Percentiles rank a stretch among this genome's conserved stretches.
Conservation (phyloP, 139 green algal species). For the Mesotaenium endlicherianum region DNA sequence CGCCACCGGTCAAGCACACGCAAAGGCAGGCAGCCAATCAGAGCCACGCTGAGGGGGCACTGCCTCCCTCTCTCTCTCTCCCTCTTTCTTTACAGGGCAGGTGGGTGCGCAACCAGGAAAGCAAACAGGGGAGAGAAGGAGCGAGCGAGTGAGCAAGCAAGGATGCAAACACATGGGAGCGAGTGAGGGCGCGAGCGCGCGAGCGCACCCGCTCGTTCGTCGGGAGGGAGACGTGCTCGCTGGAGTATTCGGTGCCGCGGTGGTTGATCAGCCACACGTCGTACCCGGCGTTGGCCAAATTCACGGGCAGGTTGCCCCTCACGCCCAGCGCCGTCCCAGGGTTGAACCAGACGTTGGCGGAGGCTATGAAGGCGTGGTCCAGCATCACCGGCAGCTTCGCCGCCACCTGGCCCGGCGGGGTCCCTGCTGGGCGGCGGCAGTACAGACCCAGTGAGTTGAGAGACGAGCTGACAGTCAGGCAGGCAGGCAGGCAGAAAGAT, state of each 20-base stretch:
- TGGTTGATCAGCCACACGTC: constrained; percentile 2
- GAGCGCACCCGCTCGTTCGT: neutral
- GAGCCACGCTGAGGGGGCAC: neutral
- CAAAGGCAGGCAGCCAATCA: no score
- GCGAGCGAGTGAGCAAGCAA: neutral
- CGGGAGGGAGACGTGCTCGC: neutral
- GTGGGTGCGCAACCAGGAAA: neutral
- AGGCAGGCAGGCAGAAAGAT: no score
- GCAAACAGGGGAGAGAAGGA: neutral
- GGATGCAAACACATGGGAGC: neutral
- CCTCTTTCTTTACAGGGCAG: neutral
- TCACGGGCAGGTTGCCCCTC: neutral
- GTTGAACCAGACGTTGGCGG: neutral
- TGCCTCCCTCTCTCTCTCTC: neutral
- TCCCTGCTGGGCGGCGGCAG: no score
- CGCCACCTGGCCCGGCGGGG: no score
- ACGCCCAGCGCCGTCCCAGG: no score
- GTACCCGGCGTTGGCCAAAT: neutral
- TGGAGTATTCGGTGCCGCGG: constrained; percentile 2
- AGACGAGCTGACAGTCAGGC: no score
- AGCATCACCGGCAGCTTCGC: neutral
- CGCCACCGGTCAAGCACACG: neutral
- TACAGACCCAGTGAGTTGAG: no score
- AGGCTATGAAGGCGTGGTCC: neutral
- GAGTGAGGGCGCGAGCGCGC: constrained; percentile 1